A percentile compares a stretch with the other conserved stretches of the same genome.
phyloP scores from a whole-genome alignment of 116 monocot genomes.

The Thalassia testudinum region DNA sequence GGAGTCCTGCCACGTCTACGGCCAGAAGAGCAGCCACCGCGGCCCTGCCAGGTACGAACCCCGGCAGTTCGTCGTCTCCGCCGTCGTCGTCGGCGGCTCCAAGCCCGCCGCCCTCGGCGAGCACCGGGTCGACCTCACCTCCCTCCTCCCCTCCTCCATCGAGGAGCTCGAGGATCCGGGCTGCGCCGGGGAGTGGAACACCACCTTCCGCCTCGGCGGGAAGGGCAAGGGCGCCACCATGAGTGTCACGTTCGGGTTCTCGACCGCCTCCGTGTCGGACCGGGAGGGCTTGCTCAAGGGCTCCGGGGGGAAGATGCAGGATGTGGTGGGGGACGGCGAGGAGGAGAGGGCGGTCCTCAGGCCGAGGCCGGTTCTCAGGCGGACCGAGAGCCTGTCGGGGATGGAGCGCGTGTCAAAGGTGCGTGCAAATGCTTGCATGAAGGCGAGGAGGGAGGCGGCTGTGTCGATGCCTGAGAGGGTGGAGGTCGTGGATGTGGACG shows the following conservation, averaged over 20 bases:
- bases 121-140: constrained; percentile 62
- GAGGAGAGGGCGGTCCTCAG: too few relatives aligned
- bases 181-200: constrained; percentile 61
- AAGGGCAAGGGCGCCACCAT: constrained; percentile 47
- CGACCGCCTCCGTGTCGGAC: constrained; percentile 2
- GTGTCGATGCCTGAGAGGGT: constrained; percentile 13
- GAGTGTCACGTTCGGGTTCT: constrained; percentile 64
- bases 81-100: constrained; percentile 12
- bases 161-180: constrained; percentile 54
- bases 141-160: constrained; percentile 47
- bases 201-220: constrained; percentile 52
- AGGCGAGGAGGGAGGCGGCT: constrained; percentile 12
- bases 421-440: too few relatives aligned
- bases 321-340: not conserved
- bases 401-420: too few relatives aligned
- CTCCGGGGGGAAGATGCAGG: not conserved
- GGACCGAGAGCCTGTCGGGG: not conserved
- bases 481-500: too few relatives aligned
- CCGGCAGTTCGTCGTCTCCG: constrained; percentile 35
- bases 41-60: constrained; percentile 68
- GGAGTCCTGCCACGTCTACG: constrained; percentile 48
- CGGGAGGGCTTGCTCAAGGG: too few relatives aligned
- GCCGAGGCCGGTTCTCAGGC: constrained; percentile 11
- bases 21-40: constrained; percentile 13
- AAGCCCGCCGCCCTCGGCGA: constrained; percentile 43